Base-by-base conservation (phyloP, 208 protist species). In the Acanthamoeba sp. region DNA sequence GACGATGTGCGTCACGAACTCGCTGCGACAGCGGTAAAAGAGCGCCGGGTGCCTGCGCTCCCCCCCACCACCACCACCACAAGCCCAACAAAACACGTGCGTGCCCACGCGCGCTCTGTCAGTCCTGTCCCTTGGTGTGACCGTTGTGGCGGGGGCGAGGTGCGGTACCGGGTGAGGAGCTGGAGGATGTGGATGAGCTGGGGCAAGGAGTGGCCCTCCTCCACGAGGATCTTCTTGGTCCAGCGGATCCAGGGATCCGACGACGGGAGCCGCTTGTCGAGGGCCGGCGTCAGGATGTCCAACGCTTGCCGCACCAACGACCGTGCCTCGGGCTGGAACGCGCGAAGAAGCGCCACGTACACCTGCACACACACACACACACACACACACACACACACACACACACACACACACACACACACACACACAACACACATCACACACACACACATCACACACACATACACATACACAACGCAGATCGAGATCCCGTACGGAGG, bases 111-210 rank as follows among this genome's bases (percentile, higher is more conserved):
- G n/a, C n/a, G n/a, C n/a, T n/a, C n/a, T n/a, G n/a, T n/a, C n/a
- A n/a, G n/a, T n/a, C n/a, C n/a, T n/a, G n/a, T n/a, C n/a, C n/a
- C n/a, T n/a, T n/a, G n/a, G n/a, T n/a, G n/a, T n/a, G n/a, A n/a
- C n/a, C n/a, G n/a, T n/a, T n/a, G n/a, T n/a, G n/a, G 12, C 16
- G 22, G 22, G 22, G 55, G 22, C 12, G 55, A 62, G 55, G n/a
- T 27, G 59, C 4, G 20, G 59, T 16, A 66, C 59, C 66, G 62
- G 27, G 71, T 42, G 34, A 93, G 90, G 38, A 98, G 88, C 45
- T 98, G 95, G 94, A 96, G 97, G 38, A 98, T 96, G 96, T 98
- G 97, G 18, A 97, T 96, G 27, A 98, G 94, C 91, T 98, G 97
- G 22, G 84, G 89, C 29, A 96, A 40, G 0, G 94, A 95, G 93